Base-by-base conservation (phyloP, 495 filamentous ascomycete genomes). In the Baudoinia panamericana region DNA sequence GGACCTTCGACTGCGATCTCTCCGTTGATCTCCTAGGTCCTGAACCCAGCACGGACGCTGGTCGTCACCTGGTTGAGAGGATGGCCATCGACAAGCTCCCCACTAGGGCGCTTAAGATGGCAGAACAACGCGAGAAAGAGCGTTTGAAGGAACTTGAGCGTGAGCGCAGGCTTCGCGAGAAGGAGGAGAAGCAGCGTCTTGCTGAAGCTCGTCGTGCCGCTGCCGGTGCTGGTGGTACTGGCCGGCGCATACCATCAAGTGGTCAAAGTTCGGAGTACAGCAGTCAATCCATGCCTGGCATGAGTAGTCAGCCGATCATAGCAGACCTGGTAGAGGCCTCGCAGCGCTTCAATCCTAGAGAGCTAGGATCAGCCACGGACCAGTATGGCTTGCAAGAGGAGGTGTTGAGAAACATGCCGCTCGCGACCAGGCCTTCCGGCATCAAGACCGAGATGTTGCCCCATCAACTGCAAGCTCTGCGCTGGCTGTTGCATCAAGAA, bases 401-500 rank as follows among this genome's bases (percentile, higher is more conserved):
- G 5, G 68, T 74, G 6, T 60, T 94, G 26, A 70, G 70, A 1
- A 70, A 74, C 26, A 75, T 93, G 74, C 83, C 84, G 10, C 73
- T 73, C 65, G 82, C 76, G 1, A 53, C 70, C 2, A 78, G 78
- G 43, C 87, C 87, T 0, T 51, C 63, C 7, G 60, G 58, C 11
- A 61, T 94, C 23, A 52, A 65, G 13, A 81, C 84, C 0, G 56
- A 70, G 29, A 58, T 95, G 20, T 68, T 93, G 29, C 79, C 82
- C 4, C 90, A 88, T 53, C 87, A 95, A 50, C 76, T 82, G 36
- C 45, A 85, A 60, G 86, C 84, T 6, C 67, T 95, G 20, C 76
- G 74, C 29, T 95, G 87, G 87, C 70, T 95, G 66, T 67, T 76
- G 11, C 63, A 71, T 20, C 80, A 80, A 50, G 87, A 95, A 55